Percentiles rank a stretch among this genome's conserved stretches.
Conservation (phyloP, 768 basidiomycete species). For the Tubosaeta brunneosetosa region DNA sequence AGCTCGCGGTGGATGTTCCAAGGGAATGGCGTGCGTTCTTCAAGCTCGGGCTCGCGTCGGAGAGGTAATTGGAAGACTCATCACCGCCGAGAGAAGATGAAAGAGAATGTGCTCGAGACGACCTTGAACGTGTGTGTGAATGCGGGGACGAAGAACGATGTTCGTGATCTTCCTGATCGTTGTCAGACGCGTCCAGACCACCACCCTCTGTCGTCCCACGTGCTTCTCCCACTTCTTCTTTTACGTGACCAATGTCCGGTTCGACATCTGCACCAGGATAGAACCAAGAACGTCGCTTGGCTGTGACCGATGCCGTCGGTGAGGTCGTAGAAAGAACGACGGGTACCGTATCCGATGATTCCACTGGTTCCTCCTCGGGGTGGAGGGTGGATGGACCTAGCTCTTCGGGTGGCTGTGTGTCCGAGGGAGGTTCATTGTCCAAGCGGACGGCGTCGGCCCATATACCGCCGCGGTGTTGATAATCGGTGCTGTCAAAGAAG, state of each 20-base stretch:
- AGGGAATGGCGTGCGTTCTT: constrained; percentile 44
- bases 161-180: constrained; percentile 17
- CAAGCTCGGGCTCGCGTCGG: constrained; percentile 28
- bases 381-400: constrained; percentile 16
- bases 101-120: constrained; percentile 33
- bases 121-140: constrained; percentile 30
- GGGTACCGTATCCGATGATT: constrained; percentile 18
- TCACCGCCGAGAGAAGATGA: constrained; percentile 33
- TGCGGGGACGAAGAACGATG: constrained; percentile 43
- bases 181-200: constrained; percentile 21
- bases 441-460: constrained; percentile 71
- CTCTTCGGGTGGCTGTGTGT: constrained; percentile 34
- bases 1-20: constrained; percentile 29
- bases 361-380: constrained; percentile 27
- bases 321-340: constrained; percentile 22
- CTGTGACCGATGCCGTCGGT: constrained; percentile 24
- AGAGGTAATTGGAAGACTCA: constrained; percentile 27
- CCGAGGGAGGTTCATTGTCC: constrained; percentile 23
- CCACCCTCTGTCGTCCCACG: constrained; percentile 33
- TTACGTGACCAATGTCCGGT: constrained; percentile 15
- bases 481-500: constrained; percentile 77
- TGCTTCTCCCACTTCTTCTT: constrained; percentile 23
- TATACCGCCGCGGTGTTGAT: constrained; percentile 78
- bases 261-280: constrained; percentile 40
- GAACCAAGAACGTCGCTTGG: constrained; percentile 56